A percentile compares a stretch with the other conserved stretches of the same genome.
Evolutionary conservation across 352 stramenopile species (phyloP).

Genomic region (Thalassiosira livingstoniorum): DNA sequence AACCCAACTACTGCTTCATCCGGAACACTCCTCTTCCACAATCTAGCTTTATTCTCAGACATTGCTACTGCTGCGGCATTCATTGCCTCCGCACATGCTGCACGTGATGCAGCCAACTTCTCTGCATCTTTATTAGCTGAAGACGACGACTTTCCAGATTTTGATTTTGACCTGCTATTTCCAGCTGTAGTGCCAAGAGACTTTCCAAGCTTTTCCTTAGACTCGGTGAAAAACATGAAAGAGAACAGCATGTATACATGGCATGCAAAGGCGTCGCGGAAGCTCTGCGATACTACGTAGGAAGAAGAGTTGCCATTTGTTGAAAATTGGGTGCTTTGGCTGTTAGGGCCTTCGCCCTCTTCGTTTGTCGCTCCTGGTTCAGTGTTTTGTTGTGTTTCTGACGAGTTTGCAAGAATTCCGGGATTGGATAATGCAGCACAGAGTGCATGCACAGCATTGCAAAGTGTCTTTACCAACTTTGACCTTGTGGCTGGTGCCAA

Average conservation of each 20-base stretch:
- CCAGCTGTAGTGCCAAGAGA: slow-evolving; percentile 17
- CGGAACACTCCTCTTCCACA: slow-evolving; percentile 79
- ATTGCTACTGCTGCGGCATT: slow-evolving; percentile 69
- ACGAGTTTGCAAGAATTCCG: not conserved
- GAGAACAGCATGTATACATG: slow-evolving; percentile 87
- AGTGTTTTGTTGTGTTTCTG: slow-evolving; percentile 1
- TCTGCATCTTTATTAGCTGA: slow-evolving; percentile 17
- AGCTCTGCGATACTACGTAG: slow-evolving; percentile 65
- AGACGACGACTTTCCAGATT: slow-evolving; percentile 26
- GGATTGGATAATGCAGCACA: slow-evolving; percentile 34
- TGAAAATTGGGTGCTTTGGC: not conserved
- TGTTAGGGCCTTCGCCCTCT: not conserved
- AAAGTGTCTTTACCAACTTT: slow-evolving; percentile 66
- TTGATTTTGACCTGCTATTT: slow-evolving; percentile 5
- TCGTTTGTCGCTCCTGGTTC: too few relatives aligned
- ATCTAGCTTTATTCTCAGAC: slow-evolving; percentile 52
- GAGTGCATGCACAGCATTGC: slow-evolving; percentile 66
- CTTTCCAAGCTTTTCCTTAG: slow-evolving; percentile 69
- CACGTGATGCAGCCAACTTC: slow-evolving; percentile 28
- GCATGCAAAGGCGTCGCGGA: slow-evolving; percentile 76
- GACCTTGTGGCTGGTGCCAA: slow-evolving; percentile 61
- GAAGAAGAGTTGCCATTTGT: slow-evolving; percentile 1
- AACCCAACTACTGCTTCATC: slow-evolving; percentile 76
- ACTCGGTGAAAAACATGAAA: slow-evolving; percentile 84
- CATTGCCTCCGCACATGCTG: slow-evolving; percentile 70